Evolutionary conservation across 495 filamentous ascomycete species (phyloP).

Genomic region (Xylaria flabelliformis): DNA sequence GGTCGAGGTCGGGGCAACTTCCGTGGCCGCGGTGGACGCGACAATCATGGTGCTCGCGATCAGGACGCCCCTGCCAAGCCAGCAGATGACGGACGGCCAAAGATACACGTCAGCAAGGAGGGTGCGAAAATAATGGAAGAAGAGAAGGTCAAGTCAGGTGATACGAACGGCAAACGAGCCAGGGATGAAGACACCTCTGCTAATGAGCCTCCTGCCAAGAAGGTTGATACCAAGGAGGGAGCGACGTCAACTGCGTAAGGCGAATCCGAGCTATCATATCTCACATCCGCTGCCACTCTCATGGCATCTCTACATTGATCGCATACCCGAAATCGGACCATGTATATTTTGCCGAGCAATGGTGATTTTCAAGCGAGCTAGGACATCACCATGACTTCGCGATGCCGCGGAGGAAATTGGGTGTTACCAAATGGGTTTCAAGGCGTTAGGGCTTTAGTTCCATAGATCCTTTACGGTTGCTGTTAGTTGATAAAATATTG

Average conservation of each 20-base stretch:
- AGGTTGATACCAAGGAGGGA: conserved; percentile 54
- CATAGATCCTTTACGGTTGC: conserved; percentile 5
- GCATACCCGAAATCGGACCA: neutral
- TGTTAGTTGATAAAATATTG: neutral
- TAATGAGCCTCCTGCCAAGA: conserved; percentile 54
- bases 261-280: neutral
- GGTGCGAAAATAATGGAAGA: conserved; percentile 37
- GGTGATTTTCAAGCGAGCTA: neutral
- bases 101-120: conserved; percentile 45
- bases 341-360: conserved; percentile 14
- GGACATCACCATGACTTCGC: neutral
- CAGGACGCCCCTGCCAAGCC: conserved; percentile 40
- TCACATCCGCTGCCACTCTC: neutral
- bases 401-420: conserved; percentile 28
- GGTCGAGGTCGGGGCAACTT: conserved; percentile 42
- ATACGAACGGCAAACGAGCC: conserved; percentile 50
- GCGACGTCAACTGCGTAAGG: conserved; percentile 30
- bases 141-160: conserved; percentile 23
- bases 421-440: neutral
- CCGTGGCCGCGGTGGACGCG: conserved; percentile 48
- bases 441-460: conserved; percentile 19
- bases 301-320: neutral
- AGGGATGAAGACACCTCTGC: conserved; percentile 48
- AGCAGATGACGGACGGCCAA: conserved; percentile 38
- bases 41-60: conserved; percentile 43